Conservation (phyloP, 2,329 filamentous ascomycete genomes). For the Didymellaceae sp. region DNA sequence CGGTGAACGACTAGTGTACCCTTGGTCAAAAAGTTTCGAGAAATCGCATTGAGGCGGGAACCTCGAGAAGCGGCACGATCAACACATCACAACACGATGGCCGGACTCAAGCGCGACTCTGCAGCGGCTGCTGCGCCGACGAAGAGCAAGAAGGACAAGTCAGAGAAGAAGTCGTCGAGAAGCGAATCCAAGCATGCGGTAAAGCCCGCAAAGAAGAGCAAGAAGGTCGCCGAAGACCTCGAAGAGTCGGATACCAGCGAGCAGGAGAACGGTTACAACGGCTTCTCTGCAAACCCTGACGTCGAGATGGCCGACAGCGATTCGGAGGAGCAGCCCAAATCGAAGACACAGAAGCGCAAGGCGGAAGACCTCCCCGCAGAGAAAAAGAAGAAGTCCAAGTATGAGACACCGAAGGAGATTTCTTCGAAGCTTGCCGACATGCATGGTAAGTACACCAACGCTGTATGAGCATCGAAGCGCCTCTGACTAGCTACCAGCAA, state of each 20-base stretch:
- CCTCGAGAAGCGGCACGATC: slow-evolving; percentile 9
- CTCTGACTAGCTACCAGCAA: slow-evolving; percentile 57
- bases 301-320: slow-evolving; percentile 33
- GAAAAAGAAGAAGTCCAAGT: slow-evolving; percentile 36
- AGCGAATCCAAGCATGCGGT: slow-evolving; percentile 33
- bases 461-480: too few relatives aligned
- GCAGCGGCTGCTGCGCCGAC: slow-evolving; percentile 25
- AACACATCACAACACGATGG: slow-evolving; percentile 31
- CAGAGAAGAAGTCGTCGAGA: slow-evolving; percentile 42
- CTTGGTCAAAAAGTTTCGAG: slow-evolving; percentile 28
- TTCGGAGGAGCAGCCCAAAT: slow-evolving; percentile 26
- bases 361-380: slow-evolving; percentile 24
- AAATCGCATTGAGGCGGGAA: slow-evolving; percentile 17
- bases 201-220: slow-evolving; percentile 38
- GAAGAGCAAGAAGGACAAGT: slow-evolving; percentile 50
- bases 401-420: slow-evolving; percentile 24
- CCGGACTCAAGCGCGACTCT: slow-evolving; percentile 47
- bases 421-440: slow-evolving; percentile 33
- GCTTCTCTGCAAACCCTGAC: slow-evolving; percentile 41
- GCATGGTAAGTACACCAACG: slow-evolving; percentile 30
- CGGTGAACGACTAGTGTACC: not conserved
- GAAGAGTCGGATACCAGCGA: slow-evolving; percentile 48
- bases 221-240: slow-evolving; percentile 39
- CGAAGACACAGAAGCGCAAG: slow-evolving; percentile 32
- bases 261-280: slow-evolving; percentile 45